These are phyloP conservation scores for Botrytis aclada DNA, from an alignment of 2,329 filamentous ascomycete genomes.

Conservation along the genomic window DNA sequence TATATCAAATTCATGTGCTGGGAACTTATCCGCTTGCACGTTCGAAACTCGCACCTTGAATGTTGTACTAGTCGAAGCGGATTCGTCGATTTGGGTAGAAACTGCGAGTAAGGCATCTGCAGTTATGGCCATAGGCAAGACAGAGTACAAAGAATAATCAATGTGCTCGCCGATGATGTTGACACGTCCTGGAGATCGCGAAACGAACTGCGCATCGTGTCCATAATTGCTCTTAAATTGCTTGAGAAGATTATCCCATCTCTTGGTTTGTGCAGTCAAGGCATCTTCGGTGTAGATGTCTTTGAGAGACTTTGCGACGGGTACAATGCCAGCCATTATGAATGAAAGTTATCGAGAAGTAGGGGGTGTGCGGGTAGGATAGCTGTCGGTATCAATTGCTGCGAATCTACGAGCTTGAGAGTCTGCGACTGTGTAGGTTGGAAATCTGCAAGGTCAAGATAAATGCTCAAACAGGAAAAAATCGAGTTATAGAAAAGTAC, in stretches of 20 bases:
- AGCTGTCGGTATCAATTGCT: constrained; percentile 11
- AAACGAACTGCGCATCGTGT: constrained; percentile 71
- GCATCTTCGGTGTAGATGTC: constrained; percentile 82
- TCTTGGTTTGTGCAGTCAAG: constrained; percentile 60
- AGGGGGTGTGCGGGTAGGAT: constrained; percentile 21
- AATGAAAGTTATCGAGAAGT: constrained; percentile 4
- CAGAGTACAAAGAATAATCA: constrained; percentile 95
- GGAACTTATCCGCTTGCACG: constrained; percentile 71
- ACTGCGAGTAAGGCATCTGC: constrained; percentile 89
- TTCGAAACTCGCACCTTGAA: constrained; percentile 78
- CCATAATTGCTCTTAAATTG: constrained; percentile 71
- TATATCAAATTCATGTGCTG: constrained; percentile 70
- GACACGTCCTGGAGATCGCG: constrained; percentile 88
- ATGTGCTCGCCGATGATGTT: constrained; percentile 99
- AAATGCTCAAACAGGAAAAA: neutral
- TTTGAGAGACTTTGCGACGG: constrained; percentile 68
- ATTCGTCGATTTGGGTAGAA: constrained; percentile 46
- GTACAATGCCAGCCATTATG: constrained; percentile 60
- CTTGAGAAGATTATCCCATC: constrained; percentile 73
- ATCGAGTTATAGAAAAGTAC: neutral
- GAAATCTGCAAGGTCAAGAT: neutral
- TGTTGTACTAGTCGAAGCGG: constrained; percentile 43
- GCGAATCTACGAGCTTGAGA: neutral
- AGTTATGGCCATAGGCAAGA: constrained; percentile 91
- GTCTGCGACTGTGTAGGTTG: neutral